Conservation (phyloP, 306 rosid species). For the Malus domestica region DNA sequence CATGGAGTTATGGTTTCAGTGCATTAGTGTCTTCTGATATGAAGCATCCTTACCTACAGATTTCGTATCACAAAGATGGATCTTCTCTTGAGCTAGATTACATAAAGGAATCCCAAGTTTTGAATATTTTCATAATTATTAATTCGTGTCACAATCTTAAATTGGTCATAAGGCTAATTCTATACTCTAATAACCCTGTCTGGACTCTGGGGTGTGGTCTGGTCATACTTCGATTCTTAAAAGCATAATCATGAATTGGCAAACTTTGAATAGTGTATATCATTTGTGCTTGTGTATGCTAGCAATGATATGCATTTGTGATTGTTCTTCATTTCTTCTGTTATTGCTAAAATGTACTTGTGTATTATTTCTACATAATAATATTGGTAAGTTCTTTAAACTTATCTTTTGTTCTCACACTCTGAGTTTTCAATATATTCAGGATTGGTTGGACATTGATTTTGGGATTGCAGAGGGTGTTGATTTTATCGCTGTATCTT, state of each 20-base stretch:
- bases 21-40: not conserved
- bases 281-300: not conserved
- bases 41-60: not conserved
- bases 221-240: not conserved
- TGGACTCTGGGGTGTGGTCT: not conserved
- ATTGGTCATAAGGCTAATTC: not conserved
- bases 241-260: not conserved
- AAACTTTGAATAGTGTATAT: not conserved
- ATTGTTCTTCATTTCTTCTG: not conserved
- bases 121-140: not conserved
- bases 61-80: not conserved
- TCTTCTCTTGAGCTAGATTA: not conserved
- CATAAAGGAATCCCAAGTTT: not conserved
- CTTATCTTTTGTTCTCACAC: constrained; percentile 26
- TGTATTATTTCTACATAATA: not conserved
- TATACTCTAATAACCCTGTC: not conserved
- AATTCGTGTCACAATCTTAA: not conserved
- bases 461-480: constrained; percentile 94
- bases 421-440: constrained; percentile 14
- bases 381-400: not conserved
- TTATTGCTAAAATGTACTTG: not conserved
- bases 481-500: constrained; percentile 91
- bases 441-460: constrained; percentile 99
- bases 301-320: not conserved
- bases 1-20: not conserved